These are phyloP conservation scores for Davidsoniella australis DNA, from an alignment of 2,329 filamentous ascomycete species.

Conservation along the genomic window DNA sequence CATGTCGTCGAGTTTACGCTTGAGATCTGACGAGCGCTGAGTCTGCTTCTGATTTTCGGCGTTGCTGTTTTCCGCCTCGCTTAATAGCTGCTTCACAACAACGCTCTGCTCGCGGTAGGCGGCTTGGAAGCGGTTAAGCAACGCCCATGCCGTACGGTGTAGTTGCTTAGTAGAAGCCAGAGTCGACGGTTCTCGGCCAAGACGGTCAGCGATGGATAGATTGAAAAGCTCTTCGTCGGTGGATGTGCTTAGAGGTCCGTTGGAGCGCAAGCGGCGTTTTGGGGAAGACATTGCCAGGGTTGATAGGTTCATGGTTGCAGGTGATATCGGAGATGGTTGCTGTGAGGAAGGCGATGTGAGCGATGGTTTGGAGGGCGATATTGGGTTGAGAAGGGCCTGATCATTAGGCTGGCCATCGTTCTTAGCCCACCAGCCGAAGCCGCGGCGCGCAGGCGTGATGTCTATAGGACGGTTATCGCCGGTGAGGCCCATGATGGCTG, in stretches of 20 bases:
- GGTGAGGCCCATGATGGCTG: constrained; percentile 6
- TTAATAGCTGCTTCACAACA: constrained; percentile 32
- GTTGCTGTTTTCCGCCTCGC: constrained; percentile 33
- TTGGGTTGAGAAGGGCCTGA: constrained; percentile 10
- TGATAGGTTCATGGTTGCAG: constrained; percentile 29
- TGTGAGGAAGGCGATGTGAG: background rate
- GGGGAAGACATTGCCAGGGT: constrained; percentile 15
- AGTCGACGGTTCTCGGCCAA: constrained; percentile 20
- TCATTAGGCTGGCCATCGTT: background rate
- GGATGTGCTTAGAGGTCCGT: constrained; percentile 10
- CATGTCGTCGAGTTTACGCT: constrained; percentile 43
- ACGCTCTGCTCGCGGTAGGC: constrained; percentile 38
- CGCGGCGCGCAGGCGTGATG: constrained; percentile 6
- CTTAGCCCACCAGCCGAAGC: constrained; percentile 9
- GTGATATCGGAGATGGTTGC: constrained; percentile 25
- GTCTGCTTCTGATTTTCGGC: constrained; percentile 37
- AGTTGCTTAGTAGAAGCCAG: constrained; percentile 10
- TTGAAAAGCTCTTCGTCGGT: constrained; percentile 36
- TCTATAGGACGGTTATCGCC: constrained; percentile 10
- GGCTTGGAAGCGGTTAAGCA: constrained; percentile 38
- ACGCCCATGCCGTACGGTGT: constrained; percentile 30
- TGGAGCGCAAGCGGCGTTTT: background rate
- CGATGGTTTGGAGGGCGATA: constrained; percentile 11
- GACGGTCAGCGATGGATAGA: constrained; percentile 35
- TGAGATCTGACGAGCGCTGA: constrained; percentile 34